phyloP scores from a whole-genome alignment of 208 protist species.

The Trypanosomatidae sp. region DNA sequence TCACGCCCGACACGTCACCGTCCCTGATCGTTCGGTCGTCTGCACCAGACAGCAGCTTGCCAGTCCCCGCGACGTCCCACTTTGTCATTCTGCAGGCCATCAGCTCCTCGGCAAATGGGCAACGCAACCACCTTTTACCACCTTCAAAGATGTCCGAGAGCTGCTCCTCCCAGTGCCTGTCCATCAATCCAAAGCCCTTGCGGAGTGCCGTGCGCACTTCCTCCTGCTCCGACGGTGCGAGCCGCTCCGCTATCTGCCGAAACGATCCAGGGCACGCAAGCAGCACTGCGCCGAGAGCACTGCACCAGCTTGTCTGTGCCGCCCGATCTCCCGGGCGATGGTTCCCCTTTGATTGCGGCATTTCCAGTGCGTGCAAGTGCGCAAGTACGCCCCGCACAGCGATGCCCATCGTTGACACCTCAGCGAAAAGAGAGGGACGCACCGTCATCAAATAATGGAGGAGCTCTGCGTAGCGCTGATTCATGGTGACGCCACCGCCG shows the following conservation, averaged over 20 bases:
- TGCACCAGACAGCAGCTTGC: background rate
- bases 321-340: background rate
- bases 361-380: slow-evolving; percentile 6
- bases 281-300: slow-evolving; percentile 5
- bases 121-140: background rate
- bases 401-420: slow-evolving; percentile 7
- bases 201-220: background rate
- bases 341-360: background rate
- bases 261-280: slow-evolving; percentile 12
- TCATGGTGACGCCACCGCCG: background rate
- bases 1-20: background rate
- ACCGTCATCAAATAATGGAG: slow-evolving; percentile 10
- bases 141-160: background rate
- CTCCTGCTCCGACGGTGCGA: slow-evolving; percentile 1
- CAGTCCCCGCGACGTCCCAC: background rate
- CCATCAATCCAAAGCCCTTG: background rate
- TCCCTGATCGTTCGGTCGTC: background rate
- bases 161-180: background rate
- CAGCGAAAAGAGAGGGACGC: slow-evolving; percentile 4
- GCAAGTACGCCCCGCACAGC: slow-evolving; percentile 8
- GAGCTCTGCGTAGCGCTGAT: slow-evolving; percentile 13
- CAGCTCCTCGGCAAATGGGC: slow-evolving; percentile 14
- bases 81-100: background rate
- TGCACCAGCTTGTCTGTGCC: slow-evolving; percentile 1
- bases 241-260: slow-evolving; percentile 1